Evolutionary conservation across 768 basidiomycete species (phyloP), one percentile per base, ranked within the genome.

Genomic region (Melanogaster broomeanus): DNA sequence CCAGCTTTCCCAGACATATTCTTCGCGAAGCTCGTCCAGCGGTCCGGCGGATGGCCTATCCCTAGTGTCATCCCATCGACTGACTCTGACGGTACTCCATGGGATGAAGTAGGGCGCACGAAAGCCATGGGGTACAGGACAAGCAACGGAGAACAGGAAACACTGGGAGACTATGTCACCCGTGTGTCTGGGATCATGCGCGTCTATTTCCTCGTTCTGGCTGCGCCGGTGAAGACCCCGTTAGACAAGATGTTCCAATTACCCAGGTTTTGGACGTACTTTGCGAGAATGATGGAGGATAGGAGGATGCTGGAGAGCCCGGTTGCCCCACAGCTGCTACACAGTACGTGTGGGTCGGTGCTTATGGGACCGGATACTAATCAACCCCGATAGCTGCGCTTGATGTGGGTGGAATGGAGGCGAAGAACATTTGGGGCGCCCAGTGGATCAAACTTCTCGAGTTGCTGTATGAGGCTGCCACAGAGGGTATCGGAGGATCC

Each of bases 31-130:
- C 77, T 98, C 28, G 85, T 90, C 25, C 93, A 96, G 67, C 84
- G 88, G 21, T 82, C 88, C 18, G 95, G 95, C 37, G 88, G 88
- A 22, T 98, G 94, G 94, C 78, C 87, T 0, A 75, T 96, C 3
- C 93, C 92, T 0, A 74, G 74, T 43, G 77, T 74, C 16, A 75
- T 91, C 0, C 82, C 85, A 1, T 60, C 68, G 13, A 68, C 69
- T 15, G 82, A 88, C 49, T 69, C 77, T 16, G 80, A 82, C 48
- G 77, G 72, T 4, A 64, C 67, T 18, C 62, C 74, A 16, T 85
- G 82, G 78, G 58, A 62, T 30, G 72, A 73, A 0, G 66, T 46
- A 13, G 69, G 73, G 18, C 70, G 73, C 31, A 64, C 47, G 41
- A 87, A 84, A 62, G 79, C 78, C 21, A 76, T 78, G 64, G 88